Base-by-base conservation (phyloP, 2,329 filamentous ascomycete genomes). In the Chrysoporthe cubensis region DNA sequence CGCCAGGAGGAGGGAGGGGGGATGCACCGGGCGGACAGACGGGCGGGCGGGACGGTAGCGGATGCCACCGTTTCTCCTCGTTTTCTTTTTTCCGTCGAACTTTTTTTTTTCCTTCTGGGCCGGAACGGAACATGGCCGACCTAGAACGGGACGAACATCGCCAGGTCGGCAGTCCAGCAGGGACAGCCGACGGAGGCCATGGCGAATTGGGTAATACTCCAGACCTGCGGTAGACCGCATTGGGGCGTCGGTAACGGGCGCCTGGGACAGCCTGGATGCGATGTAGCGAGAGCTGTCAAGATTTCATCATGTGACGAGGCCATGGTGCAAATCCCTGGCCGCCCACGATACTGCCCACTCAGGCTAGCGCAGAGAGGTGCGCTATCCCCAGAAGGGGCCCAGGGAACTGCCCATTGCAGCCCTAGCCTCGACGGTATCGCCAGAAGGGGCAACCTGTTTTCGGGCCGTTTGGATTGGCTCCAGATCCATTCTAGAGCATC, bases 241-340 rank as follows among this genome's bases (percentile, higher is more conserved):
- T 48, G 57, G 67, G 64, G 43, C 42, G 16, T 58, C 32, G 61
- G 61, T 60, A 34, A 61, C 66, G 61, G 40, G 21, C 59, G 56
- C 62, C 59, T 64, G 65, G 48, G 58, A 48, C 62, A 57, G 54
- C 46, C 48, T 64, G 61, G 14, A 13, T 18, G 44, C 8, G 44
- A 14, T 32, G 50, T 3, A 54, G 3, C 43, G 44, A 48, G 58
- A 68, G 64, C 64, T 63, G 54, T 62, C 54, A 64, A 68, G 56
- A 56, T 62, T 52, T 52, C 68, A 65, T 69, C 68, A 69, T 69
- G 68, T 69, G 68, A 69, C 62, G 50, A 52, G 68, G 26, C 42
- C 42, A 37, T 13, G 34, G 37, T 34, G 58, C 46, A 50, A 62
- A 65, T 59, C 62, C 66, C 61, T 65, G 66, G 32, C 43, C 2